These are phyloP conservation scores for Colletotrichum neosansevieriae DNA, from an alignment of 2,329 filamentous ascomycete species.

Conservation along the genomic window DNA sequence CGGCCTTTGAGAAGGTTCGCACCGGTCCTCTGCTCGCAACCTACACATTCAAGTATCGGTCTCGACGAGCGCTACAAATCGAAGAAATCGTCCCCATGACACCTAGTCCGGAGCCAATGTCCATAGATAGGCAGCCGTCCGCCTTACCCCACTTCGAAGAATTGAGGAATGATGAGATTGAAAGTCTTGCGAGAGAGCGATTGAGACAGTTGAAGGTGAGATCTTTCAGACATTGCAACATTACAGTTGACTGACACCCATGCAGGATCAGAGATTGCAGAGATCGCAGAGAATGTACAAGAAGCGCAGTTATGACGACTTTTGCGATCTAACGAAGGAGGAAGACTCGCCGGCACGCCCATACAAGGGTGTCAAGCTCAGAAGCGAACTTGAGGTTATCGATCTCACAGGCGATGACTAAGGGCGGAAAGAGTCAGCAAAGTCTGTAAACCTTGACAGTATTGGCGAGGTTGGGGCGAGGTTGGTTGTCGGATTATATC, in stretches of 20 bases:
- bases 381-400: slow-evolving; percentile 29
- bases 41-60: slow-evolving; percentile 50
- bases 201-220: slow-evolving; percentile 46
- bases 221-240: background rate
- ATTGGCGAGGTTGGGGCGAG: too few relatives aligned
- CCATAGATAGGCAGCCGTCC: background rate
- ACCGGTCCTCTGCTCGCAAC: slow-evolving; percentile 44
- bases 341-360: background rate
- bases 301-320: slow-evolving; percentile 46
- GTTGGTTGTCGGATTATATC: too few relatives aligned
- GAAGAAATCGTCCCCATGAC: slow-evolving; percentile 48
- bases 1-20: background rate
- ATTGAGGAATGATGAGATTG: slow-evolving; percentile 45
- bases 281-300: slow-evolving; percentile 36
- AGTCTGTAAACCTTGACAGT: too few relatives aligned
- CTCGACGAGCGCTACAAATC: slow-evolving; percentile 48
- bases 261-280: slow-evolving; percentile 37
- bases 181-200: slow-evolving; percentile 47
- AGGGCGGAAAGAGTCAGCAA: background rate
- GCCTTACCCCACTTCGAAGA: slow-evolving; percentile 25
- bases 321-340: slow-evolving; percentile 46
- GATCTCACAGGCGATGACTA: slow-evolving; percentile 38
- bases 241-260: slow-evolving; percentile 10
- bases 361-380: slow-evolving; percentile 32
- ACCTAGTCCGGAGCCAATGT: slow-evolving; percentile 40